These are phyloP conservation scores for Heliamphora exappendiculata DNA, from an alignment of 148 eudicot species.

Conservation along the genomic window DNA sequence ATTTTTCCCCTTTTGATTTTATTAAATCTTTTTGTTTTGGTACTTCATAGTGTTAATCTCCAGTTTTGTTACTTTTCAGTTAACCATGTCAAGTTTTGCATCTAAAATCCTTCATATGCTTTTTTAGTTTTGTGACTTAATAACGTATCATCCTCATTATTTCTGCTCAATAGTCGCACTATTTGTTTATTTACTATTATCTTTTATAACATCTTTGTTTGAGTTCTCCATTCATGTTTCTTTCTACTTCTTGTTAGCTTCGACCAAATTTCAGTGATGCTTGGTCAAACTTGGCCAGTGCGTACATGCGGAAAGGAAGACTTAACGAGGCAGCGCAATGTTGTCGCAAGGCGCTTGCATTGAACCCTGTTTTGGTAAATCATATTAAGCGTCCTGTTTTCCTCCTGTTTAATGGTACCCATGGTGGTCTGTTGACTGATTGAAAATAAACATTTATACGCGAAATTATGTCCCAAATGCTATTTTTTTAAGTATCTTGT, in stretches of 20 bases:
- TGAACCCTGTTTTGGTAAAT: conserved; percentile 70
- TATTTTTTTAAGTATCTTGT: not conserved
- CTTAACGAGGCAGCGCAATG: conserved; percentile 74
- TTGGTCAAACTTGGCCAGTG: conserved; percentile 91
- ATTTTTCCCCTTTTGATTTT: too few relatives aligned
- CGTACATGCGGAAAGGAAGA: conserved; percentile 84
- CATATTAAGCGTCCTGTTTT: not conserved
- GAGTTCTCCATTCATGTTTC: not conserved
- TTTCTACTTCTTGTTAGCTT: conserved; percentile 29
- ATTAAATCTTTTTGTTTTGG: not conserved
- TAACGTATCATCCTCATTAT: not conserved
- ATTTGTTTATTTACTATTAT: too few relatives aligned
- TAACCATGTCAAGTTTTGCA: not conserved
- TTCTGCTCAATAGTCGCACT: not conserved
- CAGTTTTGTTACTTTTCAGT: not conserved
- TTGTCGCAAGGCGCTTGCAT: conserved; percentile 78
- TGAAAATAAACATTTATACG: not conserved
- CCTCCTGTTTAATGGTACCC: not conserved
- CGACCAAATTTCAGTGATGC: conserved; percentile 95
- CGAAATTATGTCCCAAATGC: not conserved
- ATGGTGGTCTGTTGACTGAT: not conserved
- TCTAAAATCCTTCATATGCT: too few relatives aligned
- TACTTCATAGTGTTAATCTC: not conserved
- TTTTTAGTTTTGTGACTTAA: not conserved
- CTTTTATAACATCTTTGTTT: not conserved